These are phyloP conservation scores for Russula earlei DNA, from an alignment of 768 basidiomycete species.

Conservation along the genomic window DNA sequence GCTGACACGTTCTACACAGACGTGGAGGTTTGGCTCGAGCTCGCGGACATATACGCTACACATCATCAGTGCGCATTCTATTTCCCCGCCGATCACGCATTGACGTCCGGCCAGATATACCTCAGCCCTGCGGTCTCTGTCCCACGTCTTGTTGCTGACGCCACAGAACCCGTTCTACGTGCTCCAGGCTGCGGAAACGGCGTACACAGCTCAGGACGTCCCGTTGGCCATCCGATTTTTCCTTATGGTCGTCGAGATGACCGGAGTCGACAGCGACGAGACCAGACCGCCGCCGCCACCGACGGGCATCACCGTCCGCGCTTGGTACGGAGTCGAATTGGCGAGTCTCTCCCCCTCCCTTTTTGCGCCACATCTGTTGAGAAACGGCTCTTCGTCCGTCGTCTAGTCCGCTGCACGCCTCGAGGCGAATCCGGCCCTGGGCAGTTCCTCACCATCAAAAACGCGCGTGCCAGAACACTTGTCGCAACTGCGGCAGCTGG, in stretches of 20 bases:
- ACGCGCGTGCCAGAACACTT: conserved; percentile 6
- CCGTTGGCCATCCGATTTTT: conserved; percentile 72
- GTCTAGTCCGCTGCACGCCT: conserved; percentile 9
- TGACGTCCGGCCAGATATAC: conserved; percentile 46
- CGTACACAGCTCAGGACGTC: conserved; percentile 68
- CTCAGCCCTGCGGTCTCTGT: conserved; percentile 60
- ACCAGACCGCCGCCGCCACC: conserved; percentile 30
- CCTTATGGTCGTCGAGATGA: conserved; percentile 73
- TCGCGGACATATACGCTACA: conserved; percentile 69
- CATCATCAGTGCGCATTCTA: conserved; percentile 56
- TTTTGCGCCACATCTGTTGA: not conserved
- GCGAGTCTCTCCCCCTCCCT: conserved; percentile 33
- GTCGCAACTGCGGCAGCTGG: conserved; percentile 9
- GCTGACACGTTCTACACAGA: conserved; percentile 87
- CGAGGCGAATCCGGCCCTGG: conserved; percentile 3
- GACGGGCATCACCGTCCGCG: conserved; percentile 48
- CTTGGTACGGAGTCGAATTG: conserved; percentile 79
- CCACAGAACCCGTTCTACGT: conserved; percentile 83
- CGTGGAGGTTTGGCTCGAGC: conserved; percentile 79
- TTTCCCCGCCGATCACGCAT: not conserved
- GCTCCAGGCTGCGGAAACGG: conserved; percentile 82
- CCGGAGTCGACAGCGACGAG: conserved; percentile 44
- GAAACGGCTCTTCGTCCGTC: not conserved
- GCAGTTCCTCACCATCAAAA: conserved; percentile 5
- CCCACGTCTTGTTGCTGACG: conserved; percentile 71